phyloP scores from a whole-genome alignment of 1,139 yeast species.

The Spathaspora sp. region DNA sequence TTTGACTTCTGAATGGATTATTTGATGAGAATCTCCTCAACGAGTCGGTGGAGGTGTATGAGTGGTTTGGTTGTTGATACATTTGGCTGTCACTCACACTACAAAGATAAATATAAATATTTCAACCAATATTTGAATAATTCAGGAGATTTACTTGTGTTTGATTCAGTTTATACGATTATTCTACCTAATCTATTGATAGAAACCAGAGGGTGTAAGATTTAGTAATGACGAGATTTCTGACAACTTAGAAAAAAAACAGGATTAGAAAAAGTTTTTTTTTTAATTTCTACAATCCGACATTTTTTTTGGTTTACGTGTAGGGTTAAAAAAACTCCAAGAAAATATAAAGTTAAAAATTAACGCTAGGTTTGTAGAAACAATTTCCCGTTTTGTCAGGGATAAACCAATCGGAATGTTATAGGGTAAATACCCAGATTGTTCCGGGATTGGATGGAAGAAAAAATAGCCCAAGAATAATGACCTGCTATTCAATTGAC shows the following conservation, averaged over 20 bases:
- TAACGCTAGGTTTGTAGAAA: neutral
- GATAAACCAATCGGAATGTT: neutral
- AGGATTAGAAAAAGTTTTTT: neutral
- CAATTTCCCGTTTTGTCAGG: neutral
- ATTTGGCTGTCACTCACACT: conserved; percentile 15
- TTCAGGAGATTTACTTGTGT: neutral
- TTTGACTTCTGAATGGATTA: conserved; percentile 52
- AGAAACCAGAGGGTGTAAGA: neutral
- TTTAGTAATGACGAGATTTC: neutral
- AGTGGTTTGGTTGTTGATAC: conserved; percentile 44
- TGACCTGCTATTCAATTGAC: too few species aligned
- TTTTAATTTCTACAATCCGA: neutral
- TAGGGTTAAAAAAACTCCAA: neutral
- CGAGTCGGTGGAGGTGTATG: conserved; percentile 35
- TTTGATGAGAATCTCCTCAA: conserved; percentile 54
- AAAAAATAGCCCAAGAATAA: too few species aligned
- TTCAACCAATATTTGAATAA: neutral
- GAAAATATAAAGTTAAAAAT: neutral
- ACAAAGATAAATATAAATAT: neutral
- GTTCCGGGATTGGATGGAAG: neutral
- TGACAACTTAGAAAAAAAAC: neutral
- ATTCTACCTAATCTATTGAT: neutral
- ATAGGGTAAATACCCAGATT: neutral
- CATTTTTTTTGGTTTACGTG: conserved; percentile 1
- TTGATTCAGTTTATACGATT: neutral